Evolutionary conservation across 805 yeast genomes (phyloP).

Genomic region (Brettanomyces bruxellensis): DNA sequence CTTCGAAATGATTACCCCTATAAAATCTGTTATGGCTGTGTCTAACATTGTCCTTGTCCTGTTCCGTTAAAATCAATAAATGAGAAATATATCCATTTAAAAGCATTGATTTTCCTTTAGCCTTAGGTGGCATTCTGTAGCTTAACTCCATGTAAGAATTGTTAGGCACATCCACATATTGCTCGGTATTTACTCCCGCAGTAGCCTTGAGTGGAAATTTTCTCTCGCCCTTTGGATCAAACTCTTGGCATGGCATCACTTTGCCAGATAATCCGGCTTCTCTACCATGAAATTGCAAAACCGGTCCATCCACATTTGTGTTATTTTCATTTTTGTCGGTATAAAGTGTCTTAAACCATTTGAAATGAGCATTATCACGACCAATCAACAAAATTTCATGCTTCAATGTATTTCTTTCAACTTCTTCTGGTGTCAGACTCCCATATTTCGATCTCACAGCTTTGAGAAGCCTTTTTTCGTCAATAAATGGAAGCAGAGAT

Average conservation of each 20-base stretch:
- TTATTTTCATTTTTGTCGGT: slow-evolving; percentile 30
- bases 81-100: slow-evolving; percentile 70
- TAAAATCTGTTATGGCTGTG: slow-evolving; percentile 33
- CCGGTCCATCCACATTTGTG: slow-evolving; percentile 14
- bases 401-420: slow-evolving; percentile 58
- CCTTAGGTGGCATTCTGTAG: slow-evolving; percentile 54
- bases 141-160: slow-evolving; percentile 31
- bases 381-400: slow-evolving; percentile 65
- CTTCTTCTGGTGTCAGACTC: slow-evolving; percentile 58
- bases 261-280: slow-evolving; percentile 53
- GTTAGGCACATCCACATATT: slow-evolving; percentile 35
- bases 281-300: slow-evolving; percentile 35
- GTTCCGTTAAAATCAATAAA: slow-evolving; percentile 48
- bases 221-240: slow-evolving; percentile 26
- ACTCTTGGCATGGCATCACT: slow-evolving; percentile 29
- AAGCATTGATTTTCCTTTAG: slow-evolving; percentile 70
- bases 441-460: slow-evolving; percentile 61
- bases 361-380: slow-evolving; percentile 44
- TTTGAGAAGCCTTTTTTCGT: slow-evolving; percentile 60
- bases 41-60: slow-evolving; percentile 56
- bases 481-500: slow-evolving; percentile 83
- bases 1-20: slow-evolving; percentile 12
- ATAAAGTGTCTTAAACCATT: slow-evolving; percentile 32
- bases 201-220: slow-evolving; percentile 34
- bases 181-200: slow-evolving; percentile 3